A percentile compares a stretch with the other conserved stretches of the same genome.
These are phyloP conservation scores for Aspergillus egyptiacus DNA, from an alignment of 495 filamentous ascomycete genomes.

Conservation along the genomic window DNA sequence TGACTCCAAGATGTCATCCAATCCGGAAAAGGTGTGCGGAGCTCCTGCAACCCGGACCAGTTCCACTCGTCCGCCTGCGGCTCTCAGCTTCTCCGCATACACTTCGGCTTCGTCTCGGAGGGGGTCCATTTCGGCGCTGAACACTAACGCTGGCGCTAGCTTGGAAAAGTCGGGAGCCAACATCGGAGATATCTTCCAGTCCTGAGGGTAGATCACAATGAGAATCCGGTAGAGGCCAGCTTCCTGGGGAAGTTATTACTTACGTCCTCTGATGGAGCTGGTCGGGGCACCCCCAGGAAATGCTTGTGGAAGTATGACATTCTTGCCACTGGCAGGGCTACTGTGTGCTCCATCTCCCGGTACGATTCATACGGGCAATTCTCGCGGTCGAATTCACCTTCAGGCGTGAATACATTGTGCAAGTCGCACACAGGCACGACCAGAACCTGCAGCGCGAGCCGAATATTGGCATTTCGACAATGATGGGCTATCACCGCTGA, in stretches of 20 bases:
- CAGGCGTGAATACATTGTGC: conserved; percentile 29
- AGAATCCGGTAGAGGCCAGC: background rate
- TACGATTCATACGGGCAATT: conserved; percentile 35
- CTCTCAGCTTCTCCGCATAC: conserved; percentile 38
- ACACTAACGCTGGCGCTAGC: conserved; percentile 41
- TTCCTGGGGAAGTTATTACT: conserved; percentile 1
- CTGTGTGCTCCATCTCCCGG: conserved; percentile 36
- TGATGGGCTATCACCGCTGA: conserved; percentile 33
- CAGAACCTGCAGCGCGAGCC: conserved; percentile 31
- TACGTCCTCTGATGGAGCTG: conserved; percentile 27
- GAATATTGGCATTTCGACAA: conserved; percentile 32
- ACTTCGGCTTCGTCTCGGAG: conserved; percentile 41
- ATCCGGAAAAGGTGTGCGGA: conserved; percentile 29
- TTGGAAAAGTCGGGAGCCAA: conserved; percentile 27
- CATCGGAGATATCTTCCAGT: conserved; percentile 39
- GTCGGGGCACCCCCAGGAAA: conserved; percentile 34
- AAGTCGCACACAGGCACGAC: conserved; percentile 35
- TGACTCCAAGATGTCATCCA: conserved; percentile 32
- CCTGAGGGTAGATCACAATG: conserved; percentile 13
- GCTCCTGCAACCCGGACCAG: conserved; percentile 27
- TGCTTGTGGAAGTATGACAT: conserved; percentile 38
- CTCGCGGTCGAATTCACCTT: conserved; percentile 31
- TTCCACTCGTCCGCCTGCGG: conserved; percentile 32
- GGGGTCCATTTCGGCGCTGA: conserved; percentile 41
- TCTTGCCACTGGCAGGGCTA: conserved; percentile 28